These are phyloP conservation scores for Yarrowia sp. DNA, from an alignment of 805 yeast species.

Conservation along the genomic window DNA sequence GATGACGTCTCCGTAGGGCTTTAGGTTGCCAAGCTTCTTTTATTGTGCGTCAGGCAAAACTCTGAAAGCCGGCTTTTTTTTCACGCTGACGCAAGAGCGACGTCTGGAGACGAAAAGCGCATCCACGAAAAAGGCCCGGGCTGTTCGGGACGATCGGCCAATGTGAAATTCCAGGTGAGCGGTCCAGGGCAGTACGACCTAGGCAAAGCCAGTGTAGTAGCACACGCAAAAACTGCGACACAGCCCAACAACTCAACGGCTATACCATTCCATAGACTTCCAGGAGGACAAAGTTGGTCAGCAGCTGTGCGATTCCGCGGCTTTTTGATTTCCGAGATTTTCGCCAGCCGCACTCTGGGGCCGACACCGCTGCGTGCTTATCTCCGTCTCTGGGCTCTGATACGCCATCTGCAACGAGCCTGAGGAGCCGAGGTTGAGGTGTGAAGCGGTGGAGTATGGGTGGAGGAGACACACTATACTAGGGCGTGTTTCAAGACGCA, in stretches of 20 bases:
- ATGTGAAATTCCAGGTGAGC: background rate
- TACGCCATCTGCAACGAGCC: constrained; percentile 3
- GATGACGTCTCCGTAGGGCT: background rate
- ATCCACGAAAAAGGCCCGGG: background rate
- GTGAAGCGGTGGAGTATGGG: background rate
- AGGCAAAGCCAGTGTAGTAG: background rate
- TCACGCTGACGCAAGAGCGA: background rate
- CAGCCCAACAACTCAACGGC: background rate
- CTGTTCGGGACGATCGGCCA: constrained; percentile 15
- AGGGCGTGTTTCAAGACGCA: too few species aligned
- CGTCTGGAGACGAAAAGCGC: background rate
- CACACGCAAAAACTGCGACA: background rate
- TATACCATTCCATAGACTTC: background rate
- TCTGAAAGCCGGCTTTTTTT: background rate
- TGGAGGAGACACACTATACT: too few species aligned
- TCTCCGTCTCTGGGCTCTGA: constrained; percentile 15
- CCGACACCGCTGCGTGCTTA: constrained; percentile 2
- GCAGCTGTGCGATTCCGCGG: too few species aligned
- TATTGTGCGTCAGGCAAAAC: too few species aligned
- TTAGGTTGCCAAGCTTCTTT: background rate
- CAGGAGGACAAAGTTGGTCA: too few species aligned
- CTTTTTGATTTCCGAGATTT: constrained; percentile 1
- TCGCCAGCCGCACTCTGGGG: constrained; percentile 6
- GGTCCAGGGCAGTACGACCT: too few species aligned
- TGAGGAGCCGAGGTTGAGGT: constrained; percentile 8